Base-by-base conservation (phyloP, 805 yeast species). In the Yamadazyma olivae region DNA sequence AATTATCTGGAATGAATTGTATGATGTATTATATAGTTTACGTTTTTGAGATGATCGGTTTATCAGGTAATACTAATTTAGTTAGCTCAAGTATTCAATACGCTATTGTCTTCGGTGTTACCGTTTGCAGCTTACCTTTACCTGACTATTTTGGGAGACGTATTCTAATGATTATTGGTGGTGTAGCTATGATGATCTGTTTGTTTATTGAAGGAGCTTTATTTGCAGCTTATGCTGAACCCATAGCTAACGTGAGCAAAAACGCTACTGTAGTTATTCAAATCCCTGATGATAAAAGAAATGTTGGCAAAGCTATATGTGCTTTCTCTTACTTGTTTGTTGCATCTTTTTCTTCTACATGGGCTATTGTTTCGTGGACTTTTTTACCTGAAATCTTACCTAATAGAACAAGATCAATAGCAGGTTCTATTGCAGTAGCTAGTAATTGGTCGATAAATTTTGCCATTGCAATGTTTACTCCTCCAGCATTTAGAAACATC, bases 81-180 rank as follows among this genome's bases (percentile, higher is more conserved):
- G 66, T 75, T 31, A 57, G 81, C 2, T 71, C 79, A 18, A 71
- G 79, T 12, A 68, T 79, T 42, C 80, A 75, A 51, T 77, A 77
- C 50, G 71, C 74, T 30, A 45, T 74, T 40, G 73, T 75, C 53
- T 62, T 71, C 34, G 70, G 61, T 15, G 72, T 70, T 50, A 79
- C 88, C 2, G 53, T 77, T 30, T 80, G 82, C 6, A 78, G 85
- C 0, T 65, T 80, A 44, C 63, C 66, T 47, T 56, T 73, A 36
- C 61, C 80, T 50, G 84, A 80, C 51, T 63, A 59, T 40, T 52
- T 79, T 22, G 89, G 89, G 47, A 77, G 90, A 70, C 73, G 88
- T 56, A 71, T 74, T 16, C 51, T 78, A 36, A 66, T 71, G 51
- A 46, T 78, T 38, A 50, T 61, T 23, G 73, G 76, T 38, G 72